Base-by-base conservation (phyloP, 441 rosid genomes). In the Capsella rubella region DNA sequence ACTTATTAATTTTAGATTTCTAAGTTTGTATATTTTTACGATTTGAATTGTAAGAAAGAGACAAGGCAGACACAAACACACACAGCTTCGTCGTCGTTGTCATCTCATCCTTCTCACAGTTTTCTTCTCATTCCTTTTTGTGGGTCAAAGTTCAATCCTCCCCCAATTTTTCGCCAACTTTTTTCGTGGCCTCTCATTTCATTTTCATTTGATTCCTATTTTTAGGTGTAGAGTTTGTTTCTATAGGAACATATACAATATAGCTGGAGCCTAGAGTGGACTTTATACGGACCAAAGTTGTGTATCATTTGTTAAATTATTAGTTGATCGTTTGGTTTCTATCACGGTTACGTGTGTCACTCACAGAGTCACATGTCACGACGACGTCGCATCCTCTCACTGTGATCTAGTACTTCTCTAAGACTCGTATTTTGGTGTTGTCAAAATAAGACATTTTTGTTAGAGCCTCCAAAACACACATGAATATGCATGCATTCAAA, bases 51-150 rank as follows among this genome's bases (percentile, higher is more conserved):
- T 16, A 12, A 15, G 15, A 21, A 21, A 21, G 31, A 47, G 69
- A 39, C 3, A 31, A 69, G 46, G 46, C 10, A 69, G 46, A 35
- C 10, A 61, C 15, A 28, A 55, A 49, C 21, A 73, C n/a, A 73
- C 11, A 43, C 67, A 49, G 2, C 6, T 70, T 54, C 58, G 51
- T 75, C 57, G 18, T 59, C 39, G 31, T 25, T 53, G 27, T 67
- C 78, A 39, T 67, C 69, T 68, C 25, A 21, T 21, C 67, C 46
- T 25, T 56, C 69, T 67, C 25, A 13, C 42, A 52, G 3, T 43
- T 60, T 60, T 66, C 37, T 43, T 67, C 10, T 62, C 63, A 61
- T 75, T 21, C 56, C 14, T 27, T 75, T 69, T 35, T 74, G 67
- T 66, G 27, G 74, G 64, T 69, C 79, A 73, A 54, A 52, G 32